Evolutionary conservation across 106 monocot genomes (phyloP).

Genomic region (Narthecium ossifragum): DNA sequence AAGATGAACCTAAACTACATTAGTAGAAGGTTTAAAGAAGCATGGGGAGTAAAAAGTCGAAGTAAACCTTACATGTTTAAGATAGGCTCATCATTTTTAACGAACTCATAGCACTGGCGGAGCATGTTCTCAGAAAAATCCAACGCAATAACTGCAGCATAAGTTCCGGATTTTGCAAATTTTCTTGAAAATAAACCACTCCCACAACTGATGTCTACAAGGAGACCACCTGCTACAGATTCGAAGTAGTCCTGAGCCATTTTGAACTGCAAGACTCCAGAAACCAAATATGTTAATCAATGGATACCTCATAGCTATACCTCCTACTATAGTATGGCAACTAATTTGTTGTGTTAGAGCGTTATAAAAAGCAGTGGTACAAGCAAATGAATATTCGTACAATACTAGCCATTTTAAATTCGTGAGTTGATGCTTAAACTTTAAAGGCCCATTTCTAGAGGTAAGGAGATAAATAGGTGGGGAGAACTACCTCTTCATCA

Average conservation of each 20-base stretch:
- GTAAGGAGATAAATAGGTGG: no score
- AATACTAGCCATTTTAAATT: no score
- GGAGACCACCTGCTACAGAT: conserved; percentile 77
- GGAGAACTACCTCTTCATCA: conserved; percentile 76
- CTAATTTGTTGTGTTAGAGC: no score
- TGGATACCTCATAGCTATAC: not conserved
- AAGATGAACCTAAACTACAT: no score
- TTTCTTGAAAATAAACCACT: conserved; percentile 98
- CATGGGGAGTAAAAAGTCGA: no score
- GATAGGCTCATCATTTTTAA: conserved; percentile 60
- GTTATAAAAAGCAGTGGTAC: no score
- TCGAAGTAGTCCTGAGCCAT: conserved; percentile 96
- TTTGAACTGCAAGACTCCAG: conserved; percentile 57
- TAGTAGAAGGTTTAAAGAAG: no score
- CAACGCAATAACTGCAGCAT: conserved; percentile 80
- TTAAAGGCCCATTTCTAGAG: no score
- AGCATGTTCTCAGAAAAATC: conserved; percentile 99
- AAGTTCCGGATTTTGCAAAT: conserved; percentile 75
- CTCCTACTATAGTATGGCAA: no score
- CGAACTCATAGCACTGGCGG: conserved; percentile 87
- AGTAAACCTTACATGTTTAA: conserved; percentile 61
- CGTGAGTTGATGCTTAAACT: no score
- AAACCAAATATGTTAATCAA: conserved; percentile 1
- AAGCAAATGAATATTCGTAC: no score
- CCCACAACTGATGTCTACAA: conserved; percentile 97